Percentiles rank a stretch among this genome's conserved stretches.
phyloP scores from a whole-genome alignment of 805 yeast genomes.

The Debaryomyces prosopidis region DNA sequence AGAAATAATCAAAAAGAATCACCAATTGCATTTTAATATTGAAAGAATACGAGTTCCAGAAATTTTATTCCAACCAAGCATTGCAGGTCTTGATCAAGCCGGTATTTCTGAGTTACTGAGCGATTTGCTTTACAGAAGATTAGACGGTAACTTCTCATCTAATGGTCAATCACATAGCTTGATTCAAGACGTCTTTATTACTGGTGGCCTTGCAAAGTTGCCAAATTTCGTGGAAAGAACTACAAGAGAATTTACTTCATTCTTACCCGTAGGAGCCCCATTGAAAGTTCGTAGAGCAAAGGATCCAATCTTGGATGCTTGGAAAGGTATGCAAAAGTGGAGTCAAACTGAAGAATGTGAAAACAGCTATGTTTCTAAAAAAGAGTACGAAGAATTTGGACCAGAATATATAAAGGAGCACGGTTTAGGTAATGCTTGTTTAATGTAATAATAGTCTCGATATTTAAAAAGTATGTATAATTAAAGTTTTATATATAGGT shows the following conservation, averaged over 20 bases:
- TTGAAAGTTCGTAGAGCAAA: slow-evolving; percentile 61
- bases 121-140: slow-evolving; percentile 60
- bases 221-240: slow-evolving; percentile 69
- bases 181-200: slow-evolving; percentile 68
- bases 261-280: slow-evolving; percentile 68
- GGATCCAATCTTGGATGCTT: slow-evolving; percentile 77
- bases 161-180: slow-evolving; percentile 54
- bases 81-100: slow-evolving; percentile 95
- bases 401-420: slow-evolving; percentile 88
- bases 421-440: slow-evolving; percentile 63
- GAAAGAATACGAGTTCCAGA: slow-evolving; percentile 94
- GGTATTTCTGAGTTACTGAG: slow-evolving; percentile 82
- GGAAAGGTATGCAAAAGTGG: slow-evolving; percentile 94
- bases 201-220: slow-evolving; percentile 81
- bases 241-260: slow-evolving; percentile 62
- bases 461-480: neutral
- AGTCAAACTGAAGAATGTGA: slow-evolving; percentile 48
- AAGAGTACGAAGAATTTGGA: slow-evolving; percentile 87
- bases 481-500: slow-evolving; percentile 2
- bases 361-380: slow-evolving; percentile 54
- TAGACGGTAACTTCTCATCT: slow-evolving; percentile 54
- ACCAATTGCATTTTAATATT: slow-evolving; percentile 86
- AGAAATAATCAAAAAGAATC: slow-evolving; percentile 80
- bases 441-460: slow-evolving; percentile 12
- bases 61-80: slow-evolving; percentile 85